A percentile compares a stretch with the other conserved stretches of the same genome.
These are phyloP conservation scores for Mrakia frigida DNA, from an alignment of 768 basidiomycete genomes.

Conservation along the genomic window DNA sequence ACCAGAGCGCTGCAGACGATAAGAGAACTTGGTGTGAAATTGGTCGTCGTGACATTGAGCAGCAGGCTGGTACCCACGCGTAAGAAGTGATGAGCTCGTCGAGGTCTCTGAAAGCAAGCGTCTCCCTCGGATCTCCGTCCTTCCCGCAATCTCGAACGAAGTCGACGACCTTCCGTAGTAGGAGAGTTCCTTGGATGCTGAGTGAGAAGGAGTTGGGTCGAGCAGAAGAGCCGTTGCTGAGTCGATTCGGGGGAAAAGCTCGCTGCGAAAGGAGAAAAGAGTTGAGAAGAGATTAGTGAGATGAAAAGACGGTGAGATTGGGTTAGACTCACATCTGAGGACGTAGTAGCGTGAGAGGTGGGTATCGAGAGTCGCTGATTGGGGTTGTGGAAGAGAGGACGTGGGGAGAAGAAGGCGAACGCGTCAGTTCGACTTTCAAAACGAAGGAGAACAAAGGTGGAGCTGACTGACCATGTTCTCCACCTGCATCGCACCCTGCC, in stretches of 20 bases:
- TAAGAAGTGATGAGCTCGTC: no score
- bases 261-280: background rate
- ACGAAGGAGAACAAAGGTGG: background rate
- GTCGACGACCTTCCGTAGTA: background rate
- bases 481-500: background rate
- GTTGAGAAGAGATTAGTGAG: background rate
- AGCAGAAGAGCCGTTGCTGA: no score
- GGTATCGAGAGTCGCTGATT: background rate
- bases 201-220: background rate
- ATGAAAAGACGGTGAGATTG: background rate
- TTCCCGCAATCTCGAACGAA: background rate
- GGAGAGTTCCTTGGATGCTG: background rate
- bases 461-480: background rate
- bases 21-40: no score
- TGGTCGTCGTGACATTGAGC: no score
- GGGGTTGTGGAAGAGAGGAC: no score
- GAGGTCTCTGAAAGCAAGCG: no score
- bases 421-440: background rate
- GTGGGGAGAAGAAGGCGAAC: no score
- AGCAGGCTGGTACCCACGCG: no score
- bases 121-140: no score
- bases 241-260: no score
- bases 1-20: no score
- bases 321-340: background rate
- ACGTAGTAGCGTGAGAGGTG: background rate